Evolutionary conservation across 139 green algal genomes (phyloP).

Genomic region (Coelastrella sp.): DNA sequence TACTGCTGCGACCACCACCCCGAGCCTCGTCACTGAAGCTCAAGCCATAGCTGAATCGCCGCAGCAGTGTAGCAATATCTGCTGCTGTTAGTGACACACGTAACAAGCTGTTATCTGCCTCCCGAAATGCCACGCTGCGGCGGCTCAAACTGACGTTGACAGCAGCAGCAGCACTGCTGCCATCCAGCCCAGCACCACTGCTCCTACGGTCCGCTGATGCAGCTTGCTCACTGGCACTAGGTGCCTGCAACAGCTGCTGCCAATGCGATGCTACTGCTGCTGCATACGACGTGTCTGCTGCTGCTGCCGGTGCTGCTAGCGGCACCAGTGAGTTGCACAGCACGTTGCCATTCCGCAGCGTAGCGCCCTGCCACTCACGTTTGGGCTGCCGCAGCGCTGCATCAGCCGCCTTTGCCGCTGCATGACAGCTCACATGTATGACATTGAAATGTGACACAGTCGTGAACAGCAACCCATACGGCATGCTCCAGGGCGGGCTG

Average conservation of each 20-base stretch:
- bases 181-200: not conserved
- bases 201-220: not conserved
- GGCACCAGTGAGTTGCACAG: conserved; percentile 79
- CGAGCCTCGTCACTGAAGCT: conserved; percentile 68
- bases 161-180: conserved; percentile 17
- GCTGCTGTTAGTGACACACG: conserved; percentile 53
- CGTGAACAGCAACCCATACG: conserved; percentile 36
- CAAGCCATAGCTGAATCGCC: conserved; percentile 59
- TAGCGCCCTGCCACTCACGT: conserved; percentile 79
- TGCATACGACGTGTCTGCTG: conserved; percentile 50
- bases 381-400: conserved; percentile 66
- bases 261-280: conserved; percentile 60
- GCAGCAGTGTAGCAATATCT: conserved; percentile 65
- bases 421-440: conserved; percentile 78
- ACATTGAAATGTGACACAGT: conserved; percentile 76
- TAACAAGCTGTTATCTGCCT: conserved; percentile 20
- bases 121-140: not conserved
- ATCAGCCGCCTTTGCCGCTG: conserved; percentile 68
- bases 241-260: conserved; percentile 44
- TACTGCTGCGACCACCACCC: conserved; percentile 68
- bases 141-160: not conserved
- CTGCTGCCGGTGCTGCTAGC: conserved; percentile 43
- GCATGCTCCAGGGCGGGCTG: conserved; percentile 22
- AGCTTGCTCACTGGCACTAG: conserved; percentile 1
- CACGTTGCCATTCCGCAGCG: conserved; percentile 76